phyloP scores from a whole-genome alignment of 176 grass and related monocot species.

The Oryza longistaminata region DNA sequence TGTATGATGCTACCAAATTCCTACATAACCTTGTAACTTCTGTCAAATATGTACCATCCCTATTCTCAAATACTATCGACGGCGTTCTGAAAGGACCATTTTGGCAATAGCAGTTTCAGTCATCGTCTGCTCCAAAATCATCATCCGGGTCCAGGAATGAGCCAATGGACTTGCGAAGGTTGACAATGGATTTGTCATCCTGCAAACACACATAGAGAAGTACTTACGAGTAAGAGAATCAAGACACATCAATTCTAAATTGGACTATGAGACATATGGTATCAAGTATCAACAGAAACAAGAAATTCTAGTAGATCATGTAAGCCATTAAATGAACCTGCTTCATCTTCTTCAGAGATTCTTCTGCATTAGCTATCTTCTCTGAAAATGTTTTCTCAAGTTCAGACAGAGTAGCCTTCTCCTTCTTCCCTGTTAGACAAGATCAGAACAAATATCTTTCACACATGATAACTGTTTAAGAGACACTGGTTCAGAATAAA shows the following conservation, averaged over 20 bases:
- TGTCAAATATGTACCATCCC: neutral
- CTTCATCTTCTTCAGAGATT: constrained; percentile 83
- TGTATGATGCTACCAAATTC: neutral
- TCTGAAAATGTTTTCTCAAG: constrained; percentile 69
- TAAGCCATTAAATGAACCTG: constrained; percentile 48
- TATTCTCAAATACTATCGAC: constrained; percentile 32
- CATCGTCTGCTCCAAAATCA: constrained; percentile 69
- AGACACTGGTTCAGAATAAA: neutral
- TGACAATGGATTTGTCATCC: constrained; percentile 88
- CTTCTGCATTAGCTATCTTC: constrained; percentile 78
- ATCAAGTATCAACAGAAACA: neutral
- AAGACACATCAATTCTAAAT: neutral
- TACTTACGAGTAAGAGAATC: neutral
- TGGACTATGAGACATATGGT: neutral
- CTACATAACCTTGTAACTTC: constrained; percentile 1
- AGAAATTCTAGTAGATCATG: neutral
- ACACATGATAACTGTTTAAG: neutral
- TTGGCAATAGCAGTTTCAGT: constrained; percentile 36
- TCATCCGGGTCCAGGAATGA: constrained; percentile 83
- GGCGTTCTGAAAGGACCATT: constrained; percentile 2
- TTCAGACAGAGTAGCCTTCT: constrained; percentile 73
- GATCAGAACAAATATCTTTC: neutral
- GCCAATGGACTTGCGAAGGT: constrained; percentile 79
- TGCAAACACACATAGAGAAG: constrained; percentile 38
- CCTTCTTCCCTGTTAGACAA: constrained; percentile 71